Evolutionary conservation across 805 yeast species (phyloP).

Genomic region (Candida hungchunana): DNA sequence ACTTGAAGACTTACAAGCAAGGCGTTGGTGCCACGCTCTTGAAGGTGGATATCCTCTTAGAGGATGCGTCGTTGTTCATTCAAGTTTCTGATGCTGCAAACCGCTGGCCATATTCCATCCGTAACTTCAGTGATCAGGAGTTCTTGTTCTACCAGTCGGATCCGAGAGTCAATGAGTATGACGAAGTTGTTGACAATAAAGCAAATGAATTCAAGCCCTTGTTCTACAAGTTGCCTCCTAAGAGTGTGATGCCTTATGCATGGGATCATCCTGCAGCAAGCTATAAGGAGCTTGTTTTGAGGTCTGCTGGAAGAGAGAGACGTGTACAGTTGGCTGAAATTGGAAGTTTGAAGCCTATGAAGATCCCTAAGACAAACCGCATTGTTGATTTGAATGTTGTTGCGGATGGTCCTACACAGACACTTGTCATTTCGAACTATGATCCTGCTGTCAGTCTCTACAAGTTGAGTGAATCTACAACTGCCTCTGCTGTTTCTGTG

Average conservation of each 20-base stretch:
- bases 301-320: conserved; percentile 70
- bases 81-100: conserved; percentile 67
- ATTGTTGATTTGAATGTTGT: conserved; percentile 87
- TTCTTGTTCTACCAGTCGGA: conserved; percentile 83
- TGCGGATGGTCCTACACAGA: conserved; percentile 95
- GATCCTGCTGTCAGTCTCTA: conserved; percentile 76
- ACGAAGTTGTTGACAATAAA: conserved; percentile 46
- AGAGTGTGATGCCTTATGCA: conserved; percentile 95
- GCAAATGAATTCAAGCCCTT: conserved; percentile 69
- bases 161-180: conserved; percentile 63
- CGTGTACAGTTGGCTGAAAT: conserved; percentile 86
- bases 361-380: conserved; percentile 48
- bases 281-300: conserved; percentile 71
- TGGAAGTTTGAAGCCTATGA: conserved; percentile 85
- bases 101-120: conserved; percentile 88
- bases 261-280: conserved; percentile 96
- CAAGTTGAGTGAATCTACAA: conserved; percentile 36
- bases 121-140: conserved; percentile 87
- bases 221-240: conserved; percentile 76
- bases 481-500: conserved; percentile 32
- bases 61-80: conserved; percentile 76
- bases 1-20: conserved; percentile 62
- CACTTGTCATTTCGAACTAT: conserved; percentile 77
- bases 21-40: conserved; percentile 66
- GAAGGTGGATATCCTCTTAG: conserved; percentile 71